Base-by-base conservation (phyloP, 1,139 yeast genomes). In the Yamadazyma friedrichii region DNA sequence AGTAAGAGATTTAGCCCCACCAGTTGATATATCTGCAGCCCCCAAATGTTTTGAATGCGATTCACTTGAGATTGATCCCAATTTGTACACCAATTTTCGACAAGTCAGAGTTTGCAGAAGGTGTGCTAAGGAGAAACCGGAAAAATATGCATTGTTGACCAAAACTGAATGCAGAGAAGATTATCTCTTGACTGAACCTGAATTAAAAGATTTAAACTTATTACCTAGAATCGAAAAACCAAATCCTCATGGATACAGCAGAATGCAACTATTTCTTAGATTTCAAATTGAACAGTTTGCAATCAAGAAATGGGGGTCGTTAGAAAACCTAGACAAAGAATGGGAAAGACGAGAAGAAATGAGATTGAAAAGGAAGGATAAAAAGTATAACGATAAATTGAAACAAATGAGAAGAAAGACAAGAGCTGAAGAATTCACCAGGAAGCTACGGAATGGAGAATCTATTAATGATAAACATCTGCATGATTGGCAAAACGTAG, bases 91-190 rank as follows among this genome's bases (percentile, higher is more conserved):
- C 13, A 79, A 82, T 33, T 94, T 91, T 65, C 69, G 74, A 26
- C 65, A 83, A 8, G 68, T 67, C 20, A 69, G 88, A 10, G 96
- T 91, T 6, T 94, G 99, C 61, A 76, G 84, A 38, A 69, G 76
- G 38, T 93, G 98, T 61, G 80, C 81, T 27, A 80, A 79, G 49
- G 74, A 74, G 41, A 65, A 67, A 22, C 96, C 96, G 0, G 96
- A 94, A 38, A 93, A 93, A 57, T 94, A 91, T 57, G 80, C 98
- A 0, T 62, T 94, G 26, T 65, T 94, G 39, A 94, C 98, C 9
- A 94, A 94, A 62, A 94, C 99, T 0, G 99, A 94, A 62, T 88
- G 97, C 60, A 79, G 82, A 39, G 94, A 87, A 51, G 99, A 94
- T 63, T 94, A 94, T 56, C 74, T 93, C 35, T 61, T 93, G 30